Conservation (phyloP, 108 stramenopile species). For the Cyclotella atomus region DNA sequence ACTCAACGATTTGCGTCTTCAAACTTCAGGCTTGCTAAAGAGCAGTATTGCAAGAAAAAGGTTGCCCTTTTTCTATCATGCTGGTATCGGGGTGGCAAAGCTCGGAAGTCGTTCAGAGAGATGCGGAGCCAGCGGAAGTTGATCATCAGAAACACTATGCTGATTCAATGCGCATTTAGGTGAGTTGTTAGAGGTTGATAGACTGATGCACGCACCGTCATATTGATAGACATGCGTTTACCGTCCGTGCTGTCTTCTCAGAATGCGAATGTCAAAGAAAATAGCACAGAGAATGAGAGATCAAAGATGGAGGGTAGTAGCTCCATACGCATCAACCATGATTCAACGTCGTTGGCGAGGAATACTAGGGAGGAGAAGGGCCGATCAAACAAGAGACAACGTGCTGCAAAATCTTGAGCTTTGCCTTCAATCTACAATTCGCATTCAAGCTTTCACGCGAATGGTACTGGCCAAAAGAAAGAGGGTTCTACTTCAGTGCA, state of each 20-base stretch:
- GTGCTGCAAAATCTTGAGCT: neutral
- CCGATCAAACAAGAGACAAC: neutral
- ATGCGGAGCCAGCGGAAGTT: slow-evolving; percentile 14
- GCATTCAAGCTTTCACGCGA: slow-evolving; percentile 33
- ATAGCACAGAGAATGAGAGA: slow-evolving; percentile 5
- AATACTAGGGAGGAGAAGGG: slow-evolving; percentile 34
- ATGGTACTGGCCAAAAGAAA: slow-evolving; percentile 18
- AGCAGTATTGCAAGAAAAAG: slow-evolving; percentile 30
- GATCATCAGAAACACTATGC: neutral
- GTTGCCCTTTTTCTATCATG: slow-evolving; percentile 48
- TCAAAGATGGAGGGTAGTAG: slow-evolving; percentile 15
- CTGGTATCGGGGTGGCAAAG: slow-evolving; percentile 44
- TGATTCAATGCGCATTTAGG: slow-evolving; percentile 41
- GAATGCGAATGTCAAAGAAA: slow-evolving; percentile 27
- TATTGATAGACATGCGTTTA: too few species aligned
- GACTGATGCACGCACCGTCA: too few species aligned
- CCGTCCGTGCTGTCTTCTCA: too few species aligned
- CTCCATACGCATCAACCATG: slow-evolving; percentile 24
- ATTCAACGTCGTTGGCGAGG: slow-evolving; percentile 44
- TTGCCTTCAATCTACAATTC: slow-evolving; percentile 2
- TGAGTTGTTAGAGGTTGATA: too few species aligned
- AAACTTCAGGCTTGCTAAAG: slow-evolving; percentile 28
- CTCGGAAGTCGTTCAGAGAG: slow-evolving; percentile 27
- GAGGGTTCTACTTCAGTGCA: slow-evolving; percentile 3
- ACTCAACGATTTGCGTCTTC: too few species aligned